Evolutionary conservation across 1,284 basidiomycete species (phyloP), one percentile per base, ranked within the genome.

Genomic region (Ceratobasidium sp.): DNA sequence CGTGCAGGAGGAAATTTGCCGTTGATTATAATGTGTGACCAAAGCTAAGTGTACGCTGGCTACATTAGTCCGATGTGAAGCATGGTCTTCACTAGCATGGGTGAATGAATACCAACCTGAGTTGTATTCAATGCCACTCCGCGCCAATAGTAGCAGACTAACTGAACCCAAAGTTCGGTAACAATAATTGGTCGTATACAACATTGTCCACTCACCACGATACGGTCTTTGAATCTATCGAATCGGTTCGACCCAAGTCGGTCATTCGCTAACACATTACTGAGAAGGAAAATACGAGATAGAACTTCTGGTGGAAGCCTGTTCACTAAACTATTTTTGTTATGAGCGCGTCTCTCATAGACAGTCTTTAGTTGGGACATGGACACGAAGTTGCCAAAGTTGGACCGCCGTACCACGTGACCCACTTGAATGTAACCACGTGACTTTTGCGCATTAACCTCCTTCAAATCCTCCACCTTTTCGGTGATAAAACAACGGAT

Each of bases 141-240:
- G 4, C 41, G 35, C 60, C 60, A 64, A 46, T 64, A 64, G 35
- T 38, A 35, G 23, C 60, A 64, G 6, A 64, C 60, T 23, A 14
- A 12, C 60, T 64, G 0, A 20, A 20, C 3, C n/a, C 16, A 5
- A 27, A 16, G 16, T 33, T 38, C 59, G 33, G 30, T 35, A 20
- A 20, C 12, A 18, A 33, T 5, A 0, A 30, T 20, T 16, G 6
- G 12, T 33, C 4, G 14, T 16, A 38, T 33, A n/a, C n/a, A 60
- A 35, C 2, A 44, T 44, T 3, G 38, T 23, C 18, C 23, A 7
- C 60, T 18, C 38, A 64, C 60, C 18, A 23, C 18, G 7, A 64
- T 6, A n/a, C 41, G 60, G 6, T 44, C 38, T 23, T 44, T 64
- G 12, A 64, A 64, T 14, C 27, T 23, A n/a, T 20, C 20, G 3